phyloP scores from a whole-genome alignment of 495 filamentous ascomycete genomes.

The Alectoria sarmentosa region DNA sequence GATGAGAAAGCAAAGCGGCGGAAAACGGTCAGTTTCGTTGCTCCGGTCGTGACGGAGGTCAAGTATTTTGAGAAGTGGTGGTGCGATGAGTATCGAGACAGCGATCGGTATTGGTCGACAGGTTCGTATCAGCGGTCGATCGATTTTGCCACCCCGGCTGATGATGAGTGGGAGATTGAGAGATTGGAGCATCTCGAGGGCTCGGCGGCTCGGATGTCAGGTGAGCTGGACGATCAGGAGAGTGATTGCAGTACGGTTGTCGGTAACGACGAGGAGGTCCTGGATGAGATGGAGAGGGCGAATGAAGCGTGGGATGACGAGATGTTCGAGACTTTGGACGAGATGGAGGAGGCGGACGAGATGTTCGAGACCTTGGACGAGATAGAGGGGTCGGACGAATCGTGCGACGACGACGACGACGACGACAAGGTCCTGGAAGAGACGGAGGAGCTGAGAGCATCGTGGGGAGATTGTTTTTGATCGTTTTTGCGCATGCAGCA shows the following conservation, averaged over 20 bases:
- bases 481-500: not conserved
- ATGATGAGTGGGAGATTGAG: constrained; percentile 4
- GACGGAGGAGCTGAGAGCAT: too few species aligned
- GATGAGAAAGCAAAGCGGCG: not conserved
- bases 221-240: not conserved
- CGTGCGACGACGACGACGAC: too few species aligned
- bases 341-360: not conserved
- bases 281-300: not conserved
- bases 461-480: not conserved
- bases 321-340: not conserved
- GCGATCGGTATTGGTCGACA: not conserved
- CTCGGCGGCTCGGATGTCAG: not conserved
- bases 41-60: not conserved
- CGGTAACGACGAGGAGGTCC: not conserved
- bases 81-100: not conserved
- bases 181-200: not conserved
- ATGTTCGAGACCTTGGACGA: not conserved
- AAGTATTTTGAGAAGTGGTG: not conserved
- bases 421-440: too few species aligned
- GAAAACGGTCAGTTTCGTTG: not conserved
- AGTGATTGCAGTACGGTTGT: not conserved
- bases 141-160: not conserved
- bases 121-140: not conserved
- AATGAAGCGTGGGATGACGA: not conserved
- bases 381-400: too few species aligned